A percentile compares a stretch with the other conserved stretches of the same genome.
These are phyloP conservation scores for Lignosus rhinocerotis DNA, from an alignment of 1,284 basidiomycete species.

Conservation along the genomic window DNA sequence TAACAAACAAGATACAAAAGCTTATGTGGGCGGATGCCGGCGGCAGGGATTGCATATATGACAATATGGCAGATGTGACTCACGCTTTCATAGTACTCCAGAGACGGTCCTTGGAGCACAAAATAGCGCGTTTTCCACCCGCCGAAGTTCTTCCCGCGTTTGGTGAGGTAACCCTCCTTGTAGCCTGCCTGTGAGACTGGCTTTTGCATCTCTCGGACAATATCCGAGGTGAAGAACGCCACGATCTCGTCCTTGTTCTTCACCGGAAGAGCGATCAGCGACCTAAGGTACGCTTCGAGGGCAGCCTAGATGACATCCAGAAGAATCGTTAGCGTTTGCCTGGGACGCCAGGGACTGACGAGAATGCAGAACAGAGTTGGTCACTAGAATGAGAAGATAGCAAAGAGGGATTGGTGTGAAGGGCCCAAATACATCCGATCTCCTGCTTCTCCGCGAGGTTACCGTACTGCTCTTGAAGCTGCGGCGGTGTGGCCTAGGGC, in stretches of 20 bases:
- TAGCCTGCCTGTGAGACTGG: conserved; percentile 80
- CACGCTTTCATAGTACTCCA: conserved; percentile 95
- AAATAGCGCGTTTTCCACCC: conserved; percentile 97
- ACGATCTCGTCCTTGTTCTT: conserved; percentile 91
- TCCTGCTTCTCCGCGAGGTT: not conserved
- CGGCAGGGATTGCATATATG: not conserved
- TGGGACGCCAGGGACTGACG: conserved; percentile 6
- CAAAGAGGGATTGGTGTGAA: conserved; percentile 7
- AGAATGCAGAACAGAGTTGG: not conserved
- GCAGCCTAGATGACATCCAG: conserved; percentile 52
- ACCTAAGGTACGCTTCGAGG: conserved; percentile 86
- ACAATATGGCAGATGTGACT: conserved; percentile 35
- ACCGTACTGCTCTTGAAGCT: not conserved
- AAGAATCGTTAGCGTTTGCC: conserved; percentile 17
- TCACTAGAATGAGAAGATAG: not conserved
- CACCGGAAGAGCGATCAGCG: conserved; percentile 80
- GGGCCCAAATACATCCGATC: conserved; percentile 7
- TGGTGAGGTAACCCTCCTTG: conserved; percentile 96
- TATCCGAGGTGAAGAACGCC: conserved; percentile 89
- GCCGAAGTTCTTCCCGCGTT: conserved; percentile 95
- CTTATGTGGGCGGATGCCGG: not conserved
- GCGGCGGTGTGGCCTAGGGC: not conserved
- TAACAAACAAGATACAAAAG: conserved; percentile 13
- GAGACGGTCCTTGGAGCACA: conserved; percentile 80
- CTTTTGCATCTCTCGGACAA: conserved; percentile 72